phyloP scores from a whole-genome alignment of 441 rosid genomes.

The Kokia cookei region DNA sequence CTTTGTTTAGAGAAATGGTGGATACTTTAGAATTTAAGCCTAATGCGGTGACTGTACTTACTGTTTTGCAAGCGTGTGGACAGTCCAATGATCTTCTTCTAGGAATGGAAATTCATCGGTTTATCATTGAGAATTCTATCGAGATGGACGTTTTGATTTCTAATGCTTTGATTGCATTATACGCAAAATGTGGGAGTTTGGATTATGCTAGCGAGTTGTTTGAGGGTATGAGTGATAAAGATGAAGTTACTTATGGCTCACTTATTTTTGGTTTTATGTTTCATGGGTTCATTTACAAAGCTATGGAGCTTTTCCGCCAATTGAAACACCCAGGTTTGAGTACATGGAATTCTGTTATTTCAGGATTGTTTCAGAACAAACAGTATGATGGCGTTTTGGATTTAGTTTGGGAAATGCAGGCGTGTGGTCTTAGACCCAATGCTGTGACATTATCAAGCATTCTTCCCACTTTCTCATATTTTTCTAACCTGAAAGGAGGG shows the following conservation, averaged over 20 bases:
- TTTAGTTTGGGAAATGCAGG: slow-evolving; percentile 56
- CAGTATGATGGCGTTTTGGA: slow-evolving; percentile 34
- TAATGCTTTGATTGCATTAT: slow-evolving; percentile 68
- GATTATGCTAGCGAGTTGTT: slow-evolving; percentile 70
- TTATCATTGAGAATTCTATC: slow-evolving; percentile 34
- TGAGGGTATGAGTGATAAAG: slow-evolving; percentile 62
- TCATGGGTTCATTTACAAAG: slow-evolving; percentile 66
- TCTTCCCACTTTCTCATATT: slow-evolving; percentile 50
- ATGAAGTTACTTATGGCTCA: slow-evolving; percentile 60
- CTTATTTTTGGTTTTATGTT: slow-evolving; percentile 67
- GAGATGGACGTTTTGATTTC: slow-evolving; percentile 47
- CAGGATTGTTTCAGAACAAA: slow-evolving; percentile 80
- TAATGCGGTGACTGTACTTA: slow-evolving; percentile 49
- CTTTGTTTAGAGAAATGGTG: slow-evolving; percentile 51
- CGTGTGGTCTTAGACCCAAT: slow-evolving; percentile 49
- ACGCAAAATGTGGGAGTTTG: slow-evolving; percentile 81
- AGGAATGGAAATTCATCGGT: slow-evolving; percentile 66
- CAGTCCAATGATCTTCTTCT: slow-evolving; percentile 65
- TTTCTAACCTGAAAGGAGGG: slow-evolving; percentile 61
- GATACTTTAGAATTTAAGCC: slow-evolving; percentile 37
- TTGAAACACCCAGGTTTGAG: slow-evolving; percentile 43
- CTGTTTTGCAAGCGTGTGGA: slow-evolving; percentile 78
- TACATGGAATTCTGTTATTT: slow-evolving; percentile 73
- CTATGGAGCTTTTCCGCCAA: slow-evolving; percentile 44
- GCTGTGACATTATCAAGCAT: slow-evolving; percentile 59